phyloP scores from a whole-genome alignment of 306 rosid genomes.

The Pueraria montana region DNA sequence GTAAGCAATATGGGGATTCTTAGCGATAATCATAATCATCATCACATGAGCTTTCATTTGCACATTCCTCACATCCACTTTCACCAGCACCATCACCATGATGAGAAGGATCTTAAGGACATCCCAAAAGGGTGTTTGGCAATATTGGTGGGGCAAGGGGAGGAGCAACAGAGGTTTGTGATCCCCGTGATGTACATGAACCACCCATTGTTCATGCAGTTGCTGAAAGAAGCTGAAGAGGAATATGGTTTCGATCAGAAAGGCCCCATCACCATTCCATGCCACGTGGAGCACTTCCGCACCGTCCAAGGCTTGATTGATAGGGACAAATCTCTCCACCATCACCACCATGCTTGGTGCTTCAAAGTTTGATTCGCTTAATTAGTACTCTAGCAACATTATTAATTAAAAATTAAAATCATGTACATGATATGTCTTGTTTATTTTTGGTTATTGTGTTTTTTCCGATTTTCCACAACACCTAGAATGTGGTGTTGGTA shows the following conservation, averaged over 20 bases:
- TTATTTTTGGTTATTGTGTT: background rate
- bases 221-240: slow-evolving; percentile 84
- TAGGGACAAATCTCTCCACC: slow-evolving; percentile 57
- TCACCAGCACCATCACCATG: slow-evolving; percentile 54
- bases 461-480: slow-evolving; percentile 24
- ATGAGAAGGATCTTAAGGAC: slow-evolving; percentile 55
- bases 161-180: slow-evolving; percentile 80
- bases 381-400: background rate
- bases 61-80: slow-evolving; percentile 66
- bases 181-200: slow-evolving; percentile 87
- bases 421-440: slow-evolving; percentile 12
- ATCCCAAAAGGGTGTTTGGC: slow-evolving; percentile 91
- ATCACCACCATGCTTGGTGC: slow-evolving; percentile 74
- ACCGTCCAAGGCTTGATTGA: slow-evolving; percentile 76
- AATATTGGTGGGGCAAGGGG: slow-evolving; percentile 78
- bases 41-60: slow-evolving; percentile 61
- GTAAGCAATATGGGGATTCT: slow-evolving; percentile 54
- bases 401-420: background rate
- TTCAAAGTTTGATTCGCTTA: slow-evolving; percentile 66
- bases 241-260: slow-evolving; percentile 88
- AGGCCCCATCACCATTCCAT: slow-evolving; percentile 91
- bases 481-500: slow-evolving; percentile 46
- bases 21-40: slow-evolving; percentile 13
- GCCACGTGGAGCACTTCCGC: slow-evolving; percentile 83
- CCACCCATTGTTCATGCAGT: slow-evolving; percentile 82